Percentiles rank a stretch among this genome's conserved stretches.
These are phyloP conservation scores for Boletus hoseneyae DNA, from an alignment of 1,284 basidiomycete species.

Conservation along the genomic window DNA sequence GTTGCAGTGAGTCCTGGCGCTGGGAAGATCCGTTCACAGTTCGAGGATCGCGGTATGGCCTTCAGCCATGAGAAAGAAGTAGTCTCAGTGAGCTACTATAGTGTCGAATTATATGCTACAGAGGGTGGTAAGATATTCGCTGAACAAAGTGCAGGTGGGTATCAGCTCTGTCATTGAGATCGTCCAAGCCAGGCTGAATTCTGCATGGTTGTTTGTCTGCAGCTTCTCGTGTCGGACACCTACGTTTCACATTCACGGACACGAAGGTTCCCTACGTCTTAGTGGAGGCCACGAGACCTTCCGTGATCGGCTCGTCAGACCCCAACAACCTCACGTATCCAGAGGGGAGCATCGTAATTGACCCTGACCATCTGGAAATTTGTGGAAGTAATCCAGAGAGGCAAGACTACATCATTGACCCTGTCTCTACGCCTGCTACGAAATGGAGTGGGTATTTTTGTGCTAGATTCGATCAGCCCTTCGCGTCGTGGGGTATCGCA, in stretches of 20 bases:
- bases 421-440: conserved; percentile 49
- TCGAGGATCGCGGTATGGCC: conserved; percentile 58
- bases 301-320: too few species aligned
- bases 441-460: conserved; percentile 68
- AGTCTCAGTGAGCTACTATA: conserved; percentile 66
- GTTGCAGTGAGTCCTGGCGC: conserved; percentile 63
- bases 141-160: conserved; percentile 71
- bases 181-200: conserved; percentile 1
- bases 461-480: conserved; percentile 61
- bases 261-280: too few species aligned
- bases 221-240: too few species aligned
- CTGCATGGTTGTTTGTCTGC: conserved; percentile 3
- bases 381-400: conserved; percentile 71
- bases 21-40: conserved; percentile 47
- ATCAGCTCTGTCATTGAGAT: background rate
- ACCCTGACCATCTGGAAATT: conserved; percentile 50
- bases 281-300: too few species aligned
- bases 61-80: conserved; percentile 61
- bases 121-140: conserved; percentile 51
- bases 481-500: conserved; percentile 47
- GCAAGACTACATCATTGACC: conserved; percentile 70
- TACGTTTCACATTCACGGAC: too few species aligned
- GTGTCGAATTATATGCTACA: conserved; percentile 53
- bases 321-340: too few species aligned
- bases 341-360: conserved; percentile 52